A percentile compares a stretch with the other conserved stretches of the same genome.
These are phyloP conservation scores for Solanum chiquidenum DNA, from an alignment of 257 asterid species.

Conservation along the genomic window DNA sequence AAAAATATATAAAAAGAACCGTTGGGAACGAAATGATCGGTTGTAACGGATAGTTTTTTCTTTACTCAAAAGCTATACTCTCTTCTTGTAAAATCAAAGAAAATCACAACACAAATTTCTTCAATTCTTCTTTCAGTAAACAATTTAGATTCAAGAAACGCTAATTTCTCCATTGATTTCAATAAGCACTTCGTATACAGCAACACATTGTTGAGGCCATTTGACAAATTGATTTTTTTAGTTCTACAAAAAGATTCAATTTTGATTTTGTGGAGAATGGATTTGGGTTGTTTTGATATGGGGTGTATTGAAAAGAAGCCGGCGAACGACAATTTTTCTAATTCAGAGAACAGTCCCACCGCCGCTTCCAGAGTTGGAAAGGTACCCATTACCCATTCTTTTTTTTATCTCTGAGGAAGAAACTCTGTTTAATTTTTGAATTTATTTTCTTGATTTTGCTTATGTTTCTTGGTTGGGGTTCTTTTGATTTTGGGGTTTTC, in stretches of 20 bases:
- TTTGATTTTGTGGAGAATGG: conserved; percentile 28
- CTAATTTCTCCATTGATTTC: background rate
- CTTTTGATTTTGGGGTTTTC: background rate
- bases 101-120: background rate
- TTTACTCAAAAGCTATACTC: background rate
- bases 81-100: background rate
- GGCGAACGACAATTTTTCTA: conserved; percentile 1
- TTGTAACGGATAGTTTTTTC: conserved; percentile 57
- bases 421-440: background rate
- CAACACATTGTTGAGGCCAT: background rate
- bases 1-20: conserved; percentile 17
- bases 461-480: background rate
- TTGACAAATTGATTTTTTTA: background rate
- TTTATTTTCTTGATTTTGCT: background rate
- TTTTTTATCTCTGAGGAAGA: background rate
- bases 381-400: conserved; percentile 25
- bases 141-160: conserved; percentile 7
- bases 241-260: background rate
- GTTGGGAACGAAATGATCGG: conserved; percentile 29
- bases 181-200: background rate
- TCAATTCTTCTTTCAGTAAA: background rate
- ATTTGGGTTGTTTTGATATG: conserved; percentile 82
- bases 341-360: conserved; percentile 33
- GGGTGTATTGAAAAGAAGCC: conserved; percentile 58
- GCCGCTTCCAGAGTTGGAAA: conserved; percentile 47